Base-by-base conservation (phyloP, 805 yeast genomes). In the Starmerella etchellsii region DNA sequence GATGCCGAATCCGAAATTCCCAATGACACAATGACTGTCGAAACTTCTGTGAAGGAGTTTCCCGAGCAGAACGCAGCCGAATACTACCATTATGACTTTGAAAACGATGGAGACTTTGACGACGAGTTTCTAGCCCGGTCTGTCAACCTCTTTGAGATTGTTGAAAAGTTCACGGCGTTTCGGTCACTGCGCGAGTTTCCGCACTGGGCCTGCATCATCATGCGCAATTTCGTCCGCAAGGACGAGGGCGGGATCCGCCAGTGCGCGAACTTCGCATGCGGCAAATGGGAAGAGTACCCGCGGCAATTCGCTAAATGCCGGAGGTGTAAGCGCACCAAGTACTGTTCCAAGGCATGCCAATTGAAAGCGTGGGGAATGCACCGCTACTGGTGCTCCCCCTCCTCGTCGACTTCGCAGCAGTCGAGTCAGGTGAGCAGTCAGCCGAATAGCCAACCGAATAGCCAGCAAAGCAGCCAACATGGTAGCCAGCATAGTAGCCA, bases 161-260 rank as follows among this genome's bases (percentile, higher is more conserved):
- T 88, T 29, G 98, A 88, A 59, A 77, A 81, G 58, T 88, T 83
- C 57, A 88, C 97, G 0, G 71, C 74, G 16, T 69, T 69, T 41
- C 67, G 71, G 39, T 73, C 79, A 50, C 74, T 83, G 3, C 73
- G 78, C 32, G 95, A 87, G 51, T 75, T 85, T 67, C 78, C 81
- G 51, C 85, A 87, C 60, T 88, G 98, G 98, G 83, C 96, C 2
- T 91, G 95, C 3, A 94, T 88, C n/a, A 84, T 87, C 30, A 91
- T 91, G 87, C 69, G 97, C 41, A 91, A 91, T 59, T 85, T 95
- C 1, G 88, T 95, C 57, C 72, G 96, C 42, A 77, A 87, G 54
- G 91, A 88, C 32, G 37, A 42, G 31, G 88, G 88, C 15, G 95
- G 96, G 1, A 80, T 88, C 24, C 70, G 97, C 39, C 97, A 91